Evolutionary conservation across 2,329 filamentous ascomycete species (phyloP).

Genomic region (Penicillium aurantiogriseum): DNA sequence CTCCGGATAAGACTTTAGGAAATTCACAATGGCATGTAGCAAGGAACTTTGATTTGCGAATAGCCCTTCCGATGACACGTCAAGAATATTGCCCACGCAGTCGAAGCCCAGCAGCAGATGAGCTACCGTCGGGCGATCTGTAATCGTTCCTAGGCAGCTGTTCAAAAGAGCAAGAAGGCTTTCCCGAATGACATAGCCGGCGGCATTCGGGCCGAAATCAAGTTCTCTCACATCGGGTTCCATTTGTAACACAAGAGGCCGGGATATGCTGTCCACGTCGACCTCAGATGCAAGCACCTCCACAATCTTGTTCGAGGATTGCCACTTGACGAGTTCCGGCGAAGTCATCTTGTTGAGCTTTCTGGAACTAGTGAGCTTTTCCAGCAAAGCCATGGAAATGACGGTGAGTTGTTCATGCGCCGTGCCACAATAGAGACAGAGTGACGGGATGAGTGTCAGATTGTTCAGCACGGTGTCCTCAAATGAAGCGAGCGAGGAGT

Average conservation of each 20-base stretch:
- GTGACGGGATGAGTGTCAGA: constrained; percentile 72
- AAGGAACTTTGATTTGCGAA: constrained; percentile 73
- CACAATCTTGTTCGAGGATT: constrained; percentile 77
- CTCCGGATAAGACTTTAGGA: constrained; percentile 69
- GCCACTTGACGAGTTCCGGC: constrained; percentile 59
- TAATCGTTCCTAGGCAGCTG: constrained; percentile 71
- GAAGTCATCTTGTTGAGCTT: constrained; percentile 72
- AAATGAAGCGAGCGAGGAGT: constrained; percentile 78
- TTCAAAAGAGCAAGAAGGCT: constrained; percentile 84
- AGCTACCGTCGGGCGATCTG: constrained; percentile 78
- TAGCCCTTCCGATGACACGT: constrained; percentile 64
- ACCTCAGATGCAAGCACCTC: constrained; percentile 81
- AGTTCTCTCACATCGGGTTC: constrained; percentile 65
- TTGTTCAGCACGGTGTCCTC: constrained; percentile 87
- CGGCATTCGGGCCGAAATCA: constrained; percentile 66
- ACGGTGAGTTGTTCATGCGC: constrained; percentile 78
- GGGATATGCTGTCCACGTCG: constrained; percentile 75
- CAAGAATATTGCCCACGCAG: constrained; percentile 69
- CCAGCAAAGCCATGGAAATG: constrained; percentile 75
- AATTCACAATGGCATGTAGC: constrained; percentile 75
- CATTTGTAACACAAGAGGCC: constrained; percentile 69
- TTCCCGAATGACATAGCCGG: constrained; percentile 77
- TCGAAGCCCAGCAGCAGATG: constrained; percentile 87
- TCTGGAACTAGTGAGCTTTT: constrained; percentile 80
- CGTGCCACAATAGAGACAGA: constrained; percentile 83